These are phyloP conservation scores for Plasmodium vivax DNA, from an alignment of 169 alveolate species.

Conservation along the genomic window DNA sequence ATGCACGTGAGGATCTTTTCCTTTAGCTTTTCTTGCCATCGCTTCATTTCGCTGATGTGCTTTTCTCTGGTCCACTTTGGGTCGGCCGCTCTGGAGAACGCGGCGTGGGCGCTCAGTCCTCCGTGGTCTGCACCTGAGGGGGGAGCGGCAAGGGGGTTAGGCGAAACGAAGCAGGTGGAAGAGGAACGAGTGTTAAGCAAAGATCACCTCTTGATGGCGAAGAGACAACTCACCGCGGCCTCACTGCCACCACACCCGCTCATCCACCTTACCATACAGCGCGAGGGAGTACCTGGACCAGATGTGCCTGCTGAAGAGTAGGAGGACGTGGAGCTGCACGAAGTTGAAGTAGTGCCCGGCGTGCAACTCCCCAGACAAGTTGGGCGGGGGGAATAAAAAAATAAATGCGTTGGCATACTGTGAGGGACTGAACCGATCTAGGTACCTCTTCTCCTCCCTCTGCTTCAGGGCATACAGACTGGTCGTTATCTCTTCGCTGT, in stretches of 20 bases:
- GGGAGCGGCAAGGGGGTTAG: neutral
- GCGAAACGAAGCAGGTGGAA: too few species aligned
- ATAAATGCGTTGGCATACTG: slow-evolving; percentile 28
- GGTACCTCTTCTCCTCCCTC: neutral
- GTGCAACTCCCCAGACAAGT: slow-evolving; percentile 51
- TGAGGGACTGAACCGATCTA: neutral
- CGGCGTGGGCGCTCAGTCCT: slow-evolving; percentile 56
- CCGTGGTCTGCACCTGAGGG: slow-evolving; percentile 47
- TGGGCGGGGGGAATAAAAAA: slow-evolving; percentile 47
- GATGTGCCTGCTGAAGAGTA: slow-evolving; percentile 23
- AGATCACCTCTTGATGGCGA: neutral
- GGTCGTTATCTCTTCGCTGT: neutral
- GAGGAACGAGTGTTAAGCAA: neutral
- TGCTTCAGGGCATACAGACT: slow-evolving; percentile 1
- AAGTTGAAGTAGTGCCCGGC: slow-evolving; percentile 57
- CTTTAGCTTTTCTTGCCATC: slow-evolving; percentile 21
- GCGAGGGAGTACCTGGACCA: slow-evolving; percentile 3
- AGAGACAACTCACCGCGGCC: neutral
- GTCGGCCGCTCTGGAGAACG: neutral
- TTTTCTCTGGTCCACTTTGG: slow-evolving; percentile 4
- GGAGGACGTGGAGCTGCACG: slow-evolving; percentile 9
- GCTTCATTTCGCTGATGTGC: slow-evolving; percentile 10
- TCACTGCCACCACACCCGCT: neutral
- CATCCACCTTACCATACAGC: slow-evolving; percentile 7
- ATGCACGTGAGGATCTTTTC: slow-evolving; percentile 2